phyloP scores from a whole-genome alignment of 352 stramenopile species.

The Phytophthora sojae region DNA sequence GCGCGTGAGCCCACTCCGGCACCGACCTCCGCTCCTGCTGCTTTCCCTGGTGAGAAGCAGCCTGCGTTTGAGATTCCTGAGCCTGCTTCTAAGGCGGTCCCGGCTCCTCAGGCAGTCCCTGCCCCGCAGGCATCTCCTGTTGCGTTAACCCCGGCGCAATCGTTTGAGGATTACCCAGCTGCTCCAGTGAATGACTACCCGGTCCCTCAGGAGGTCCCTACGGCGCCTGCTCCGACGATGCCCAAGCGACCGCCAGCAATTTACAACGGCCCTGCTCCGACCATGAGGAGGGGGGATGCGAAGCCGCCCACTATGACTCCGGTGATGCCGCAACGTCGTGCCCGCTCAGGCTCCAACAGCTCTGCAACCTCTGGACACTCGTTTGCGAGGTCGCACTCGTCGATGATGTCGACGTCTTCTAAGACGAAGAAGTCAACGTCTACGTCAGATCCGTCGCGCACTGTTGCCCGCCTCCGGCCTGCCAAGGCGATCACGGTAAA shows the following conservation, averaged over 20 bases:
- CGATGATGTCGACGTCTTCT: conserved; percentile 80
- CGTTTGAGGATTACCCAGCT: conserved; percentile 32
- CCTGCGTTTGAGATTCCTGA: conserved; percentile 9
- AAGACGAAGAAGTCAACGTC: conserved; percentile 69
- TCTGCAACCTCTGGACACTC: conserved; percentile 83
- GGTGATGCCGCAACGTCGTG: conserved; percentile 45
- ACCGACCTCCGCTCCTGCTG: conserved; percentile 60
- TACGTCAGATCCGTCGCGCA: conserved; percentile 65
- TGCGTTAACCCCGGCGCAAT: conserved; percentile 11
- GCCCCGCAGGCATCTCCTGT: conserved; percentile 22
- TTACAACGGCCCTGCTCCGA: conserved; percentile 47
- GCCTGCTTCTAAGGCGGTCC: neutral
- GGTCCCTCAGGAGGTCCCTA: conserved; percentile 23
- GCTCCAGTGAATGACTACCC: conserved; percentile 26
- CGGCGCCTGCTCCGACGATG: conserved; percentile 20
- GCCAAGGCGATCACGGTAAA: conserved; percentile 91
- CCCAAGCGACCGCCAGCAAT: conserved; percentile 39
- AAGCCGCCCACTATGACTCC: conserved; percentile 34
- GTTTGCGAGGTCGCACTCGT: conserved; percentile 80
- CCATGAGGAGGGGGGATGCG: conserved; percentile 23
- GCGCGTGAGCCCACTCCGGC: conserved; percentile 20
- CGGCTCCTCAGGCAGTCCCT: conserved; percentile 6
- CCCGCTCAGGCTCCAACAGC: conserved; percentile 75
- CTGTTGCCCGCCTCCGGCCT: conserved; percentile 79
- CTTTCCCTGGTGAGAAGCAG: conserved; percentile 46